These are phyloP conservation scores for Rhodamnia argentea DNA, from an alignment of 345 rosid species.

Conservation along the genomic window DNA sequence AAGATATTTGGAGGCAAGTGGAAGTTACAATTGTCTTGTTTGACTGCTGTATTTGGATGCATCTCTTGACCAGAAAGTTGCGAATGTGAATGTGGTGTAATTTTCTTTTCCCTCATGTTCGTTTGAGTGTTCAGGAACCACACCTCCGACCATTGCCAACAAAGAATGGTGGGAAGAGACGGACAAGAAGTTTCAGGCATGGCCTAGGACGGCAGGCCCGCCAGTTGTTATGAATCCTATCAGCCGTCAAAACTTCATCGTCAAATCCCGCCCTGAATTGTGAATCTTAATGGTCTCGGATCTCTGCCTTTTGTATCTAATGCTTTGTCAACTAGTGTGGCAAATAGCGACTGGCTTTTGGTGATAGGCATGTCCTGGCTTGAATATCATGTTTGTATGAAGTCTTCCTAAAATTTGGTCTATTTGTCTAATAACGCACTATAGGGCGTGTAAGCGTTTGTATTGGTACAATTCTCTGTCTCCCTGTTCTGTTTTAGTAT, in stretches of 20 bases:
- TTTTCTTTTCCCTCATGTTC: neutral
- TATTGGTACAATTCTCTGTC: neutral
- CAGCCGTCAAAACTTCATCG: slow-evolving; percentile 85
- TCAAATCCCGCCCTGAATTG: slow-evolving; percentile 31
- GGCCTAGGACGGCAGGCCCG: slow-evolving; percentile 94
- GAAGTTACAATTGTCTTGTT: neutral
- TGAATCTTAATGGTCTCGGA: neutral
- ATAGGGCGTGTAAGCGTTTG: neutral
- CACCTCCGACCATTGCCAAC: slow-evolving; percentile 56
- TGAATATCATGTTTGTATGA: neutral
- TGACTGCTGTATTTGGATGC: neutral
- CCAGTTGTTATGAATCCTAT: slow-evolving; percentile 95
- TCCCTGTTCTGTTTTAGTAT: neutral
- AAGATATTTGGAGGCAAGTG: slow-evolving; percentile 81
- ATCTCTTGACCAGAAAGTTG: neutral
- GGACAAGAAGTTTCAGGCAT: slow-evolving; percentile 82
- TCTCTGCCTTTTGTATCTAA: neutral
- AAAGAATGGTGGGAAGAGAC: slow-evolving; percentile 83
- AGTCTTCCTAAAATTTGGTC: neutral
- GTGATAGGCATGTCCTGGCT: neutral
- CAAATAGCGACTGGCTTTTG: neutral
- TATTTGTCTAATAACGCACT: neutral
- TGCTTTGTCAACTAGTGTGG: neutral
- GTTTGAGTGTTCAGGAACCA: slow-evolving; percentile 41
- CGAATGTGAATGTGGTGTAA: neutral